Percentiles rank a stretch among this genome's conserved stretches.
Conservation (phyloP, 768 basidiomycete genomes). For the Naganishia vishniacii region DNA sequence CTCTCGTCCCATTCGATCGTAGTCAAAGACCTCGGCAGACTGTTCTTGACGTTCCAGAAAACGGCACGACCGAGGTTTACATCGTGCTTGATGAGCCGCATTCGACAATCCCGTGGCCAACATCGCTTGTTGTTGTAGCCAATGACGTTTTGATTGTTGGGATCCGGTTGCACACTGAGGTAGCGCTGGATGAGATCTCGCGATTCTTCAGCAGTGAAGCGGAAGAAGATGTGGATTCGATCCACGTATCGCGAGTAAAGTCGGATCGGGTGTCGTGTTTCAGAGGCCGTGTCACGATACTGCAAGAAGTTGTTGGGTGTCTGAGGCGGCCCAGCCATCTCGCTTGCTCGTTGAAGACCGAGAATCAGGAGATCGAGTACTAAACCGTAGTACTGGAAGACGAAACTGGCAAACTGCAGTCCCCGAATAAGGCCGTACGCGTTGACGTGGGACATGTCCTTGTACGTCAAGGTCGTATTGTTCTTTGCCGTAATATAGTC, state of each 20-base stretch:
- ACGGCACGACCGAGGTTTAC: slow-evolving; percentile 97
- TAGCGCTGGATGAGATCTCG: slow-evolving; percentile 97
- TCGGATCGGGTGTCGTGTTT: slow-evolving; percentile 95
- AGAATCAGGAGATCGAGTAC: slow-evolving; percentile 92
- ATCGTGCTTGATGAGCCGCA: slow-evolving; percentile 98
- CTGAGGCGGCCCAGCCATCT: slow-evolving; percentile 97
- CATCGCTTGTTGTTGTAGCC: slow-evolving; percentile 99
- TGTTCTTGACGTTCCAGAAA: slow-evolving; percentile 99
- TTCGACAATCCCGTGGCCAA: slow-evolving; percentile 98
- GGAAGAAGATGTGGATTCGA: slow-evolving; percentile 88
- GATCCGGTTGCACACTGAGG: slow-evolving; percentile 93
- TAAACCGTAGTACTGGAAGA: slow-evolving; percentile 97
- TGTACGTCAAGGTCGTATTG: slow-evolving; percentile 88
- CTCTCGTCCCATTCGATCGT: slow-evolving; percentile 99
- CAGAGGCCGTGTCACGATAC: slow-evolving; percentile 88
- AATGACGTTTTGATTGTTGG: slow-evolving; percentile 95
- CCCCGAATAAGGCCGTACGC: slow-evolving; percentile 95
- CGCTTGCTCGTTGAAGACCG: slow-evolving; percentile 93
- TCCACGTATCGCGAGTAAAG: slow-evolving; percentile 97
- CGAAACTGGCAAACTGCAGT: slow-evolving; percentile 95
- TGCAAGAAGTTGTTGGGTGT: slow-evolving; percentile 98
- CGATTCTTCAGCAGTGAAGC: slow-evolving; percentile 94
- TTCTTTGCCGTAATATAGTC: slow-evolving; percentile 99
- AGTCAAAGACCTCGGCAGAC: slow-evolving; percentile 85
- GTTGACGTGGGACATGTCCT: slow-evolving; percentile 97